Evolutionary conservation across 176 grass and related monocot genomes (phyloP).

Genomic region (Areca catechu): DNA sequence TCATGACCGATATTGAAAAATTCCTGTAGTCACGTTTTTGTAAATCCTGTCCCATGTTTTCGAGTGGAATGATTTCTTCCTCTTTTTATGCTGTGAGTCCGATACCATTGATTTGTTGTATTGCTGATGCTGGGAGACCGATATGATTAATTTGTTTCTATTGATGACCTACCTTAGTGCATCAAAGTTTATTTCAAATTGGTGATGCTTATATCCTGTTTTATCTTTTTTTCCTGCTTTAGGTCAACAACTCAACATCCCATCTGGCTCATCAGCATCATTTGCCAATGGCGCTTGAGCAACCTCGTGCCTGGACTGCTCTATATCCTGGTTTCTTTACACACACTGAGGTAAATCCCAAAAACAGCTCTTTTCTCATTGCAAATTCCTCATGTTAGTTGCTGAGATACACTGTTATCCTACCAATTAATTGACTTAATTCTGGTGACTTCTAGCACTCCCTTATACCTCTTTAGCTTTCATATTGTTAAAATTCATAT

Average conservation of each 20-base stretch:
- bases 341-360: neutral
- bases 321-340: conserved; percentile 5
- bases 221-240: neutral
- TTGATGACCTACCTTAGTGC: neutral
- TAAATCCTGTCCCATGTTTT: no score
- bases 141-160: neutral
- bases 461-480: neutral
- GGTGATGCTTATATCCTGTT: neutral
- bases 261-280: neutral
- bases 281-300: neutral
- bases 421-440: no score
- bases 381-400: neutral
- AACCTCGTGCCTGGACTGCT: conserved; percentile 3
- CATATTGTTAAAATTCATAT: no score
- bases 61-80: no score
- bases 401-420: neutral
- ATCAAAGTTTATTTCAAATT: neutral
- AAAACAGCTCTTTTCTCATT: neutral
- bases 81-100: no score
- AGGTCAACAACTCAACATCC: neutral
- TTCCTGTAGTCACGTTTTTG: no score
- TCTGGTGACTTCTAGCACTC: neutral
- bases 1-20: no score
- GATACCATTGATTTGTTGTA: no score
- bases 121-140: no score